A percentile compares a stretch with the other conserved stretches of the same genome.
phyloP scores from a whole-genome alignment of 805 yeast species.

The Saccharomyces eubayanus region DNA sequence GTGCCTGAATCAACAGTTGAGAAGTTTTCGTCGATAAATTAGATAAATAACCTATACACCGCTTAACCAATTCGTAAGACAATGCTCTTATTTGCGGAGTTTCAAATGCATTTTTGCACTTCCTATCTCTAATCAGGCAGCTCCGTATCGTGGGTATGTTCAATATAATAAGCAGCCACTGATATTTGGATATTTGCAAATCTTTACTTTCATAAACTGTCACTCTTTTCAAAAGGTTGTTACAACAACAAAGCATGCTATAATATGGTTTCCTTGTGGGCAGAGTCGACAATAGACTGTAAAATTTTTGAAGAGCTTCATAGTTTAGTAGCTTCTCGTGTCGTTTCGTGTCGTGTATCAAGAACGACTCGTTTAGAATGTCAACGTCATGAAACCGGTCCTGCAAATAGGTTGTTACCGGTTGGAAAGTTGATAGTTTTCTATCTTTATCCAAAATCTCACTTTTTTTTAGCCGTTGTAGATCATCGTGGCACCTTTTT shows the following conservation, averaged over 20 bases:
- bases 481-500: not conserved
- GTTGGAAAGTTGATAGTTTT: constrained; percentile 34
- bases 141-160: constrained; percentile 58
- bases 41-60: constrained; percentile 61
- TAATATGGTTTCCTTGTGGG: constrained; percentile 57
- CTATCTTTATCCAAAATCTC: constrained; percentile 4
- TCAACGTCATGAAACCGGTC: constrained; percentile 40
- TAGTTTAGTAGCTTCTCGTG: constrained; percentile 36
- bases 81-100: constrained; percentile 46
- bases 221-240: constrained; percentile 39
- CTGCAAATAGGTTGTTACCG: constrained; percentile 42
- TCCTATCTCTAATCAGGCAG: constrained; percentile 33
- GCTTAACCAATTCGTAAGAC: constrained; percentile 62
- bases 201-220: constrained; percentile 29
- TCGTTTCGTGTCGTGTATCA: constrained; percentile 13
- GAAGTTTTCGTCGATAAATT: constrained; percentile 19
- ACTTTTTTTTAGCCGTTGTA: constrained; percentile 1
- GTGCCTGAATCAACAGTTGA: constrained; percentile 5
- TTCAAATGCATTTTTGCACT: constrained; percentile 19
- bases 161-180: constrained; percentile 56
- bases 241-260: constrained; percentile 44
- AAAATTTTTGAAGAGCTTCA: constrained; percentile 40
- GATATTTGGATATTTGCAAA: constrained; percentile 25
- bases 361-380: constrained; percentile 50
- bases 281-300: constrained; percentile 37